phyloP scores from a whole-genome alignment of 768 basidiomycete species.

The Lactifluus hygrophoroides region DNA sequence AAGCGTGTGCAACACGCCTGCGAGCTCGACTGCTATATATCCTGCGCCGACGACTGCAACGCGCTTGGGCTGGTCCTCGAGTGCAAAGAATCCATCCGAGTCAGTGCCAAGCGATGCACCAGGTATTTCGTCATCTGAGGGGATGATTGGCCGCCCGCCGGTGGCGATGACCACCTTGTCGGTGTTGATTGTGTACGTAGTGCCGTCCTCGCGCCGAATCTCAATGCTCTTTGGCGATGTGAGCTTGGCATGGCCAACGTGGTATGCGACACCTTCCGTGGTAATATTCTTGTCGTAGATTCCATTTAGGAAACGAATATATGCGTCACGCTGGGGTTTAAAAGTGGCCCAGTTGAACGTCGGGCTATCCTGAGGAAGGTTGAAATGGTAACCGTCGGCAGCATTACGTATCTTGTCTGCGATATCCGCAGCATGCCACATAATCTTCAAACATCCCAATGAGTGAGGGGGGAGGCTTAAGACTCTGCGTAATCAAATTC shows the following conservation, averaged over 20 bases:
- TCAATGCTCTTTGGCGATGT: slow-evolving; percentile 60
- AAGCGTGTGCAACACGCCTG: slow-evolving; percentile 86
- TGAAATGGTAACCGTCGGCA: slow-evolving; percentile 60
- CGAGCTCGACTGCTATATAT: slow-evolving; percentile 96
- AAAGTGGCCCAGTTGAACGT: slow-evolving; percentile 86
- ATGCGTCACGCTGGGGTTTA: slow-evolving; percentile 93
- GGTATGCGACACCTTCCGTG: slow-evolving; percentile 82
- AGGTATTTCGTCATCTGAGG: slow-evolving; percentile 70
- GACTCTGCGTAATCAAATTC: not conserved
- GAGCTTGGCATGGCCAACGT: slow-evolving; percentile 71
- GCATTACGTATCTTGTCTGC: slow-evolving; percentile 79
- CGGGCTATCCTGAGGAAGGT: slow-evolving; percentile 32
- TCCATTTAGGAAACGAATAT: slow-evolving; percentile 80
- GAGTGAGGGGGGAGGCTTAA: not conserved
- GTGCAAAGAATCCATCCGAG: slow-evolving; percentile 95
- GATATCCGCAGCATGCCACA: slow-evolving; percentile 95
- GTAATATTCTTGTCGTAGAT: slow-evolving; percentile 88
- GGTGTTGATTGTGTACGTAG: slow-evolving; percentile 61
- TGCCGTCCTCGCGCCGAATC: slow-evolving; percentile 59
- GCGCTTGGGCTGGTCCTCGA: slow-evolving; percentile 83
- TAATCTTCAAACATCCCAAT: slow-evolving; percentile 47
- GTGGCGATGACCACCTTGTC: slow-evolving; percentile 79
- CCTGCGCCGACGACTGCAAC: slow-evolving; percentile 95
- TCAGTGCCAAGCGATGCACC: slow-evolving; percentile 86
- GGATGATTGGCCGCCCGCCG: slow-evolving; percentile 78